These are phyloP conservation scores for Hypholoma sublateritium DNA, from an alignment of 768 basidiomycete species.

Conservation along the genomic window DNA sequence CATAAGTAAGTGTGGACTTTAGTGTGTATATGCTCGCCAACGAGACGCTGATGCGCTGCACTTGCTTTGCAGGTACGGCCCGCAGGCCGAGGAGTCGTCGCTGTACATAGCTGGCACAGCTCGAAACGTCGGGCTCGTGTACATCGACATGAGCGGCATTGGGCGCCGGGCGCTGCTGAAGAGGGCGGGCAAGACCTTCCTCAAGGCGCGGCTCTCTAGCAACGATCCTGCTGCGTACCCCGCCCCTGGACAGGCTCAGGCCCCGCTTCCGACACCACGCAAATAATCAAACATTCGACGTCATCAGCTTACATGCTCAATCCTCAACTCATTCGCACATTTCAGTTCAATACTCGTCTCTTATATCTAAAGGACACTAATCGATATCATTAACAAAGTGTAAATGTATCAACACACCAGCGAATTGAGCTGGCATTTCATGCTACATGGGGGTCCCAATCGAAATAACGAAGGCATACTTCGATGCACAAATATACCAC, in stretches of 20 bases:
- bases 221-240: slow-evolving; percentile 1
- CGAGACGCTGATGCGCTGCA: background rate
- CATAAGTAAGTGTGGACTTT: slow-evolving; percentile 46
- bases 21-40: too few relatives aligned
- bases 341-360: background rate
- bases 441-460: too few relatives aligned
- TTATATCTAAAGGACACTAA: background rate
- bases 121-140: slow-evolving; percentile 72
- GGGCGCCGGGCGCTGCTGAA: slow-evolving; percentile 69
- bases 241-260: background rate
- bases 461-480: too few relatives aligned
- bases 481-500: too few relatives aligned
- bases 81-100: slow-evolving; percentile 60
- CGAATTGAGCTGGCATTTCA: background rate
- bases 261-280: background rate
- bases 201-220: slow-evolving; percentile 40
- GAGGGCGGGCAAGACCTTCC: slow-evolving; percentile 56
- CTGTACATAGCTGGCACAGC: slow-evolving; percentile 62
- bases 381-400: background rate
- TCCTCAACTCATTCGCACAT: background rate
- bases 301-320: background rate
- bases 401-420: background rate
- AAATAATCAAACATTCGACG: background rate
- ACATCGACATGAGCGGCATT: slow-evolving; percentile 73
- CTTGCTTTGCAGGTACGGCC: slow-evolving; percentile 47